Evolutionary conservation across 2,329 filamentous ascomycete species (phyloP).

Genomic region (Fusarium haematococcum): DNA sequence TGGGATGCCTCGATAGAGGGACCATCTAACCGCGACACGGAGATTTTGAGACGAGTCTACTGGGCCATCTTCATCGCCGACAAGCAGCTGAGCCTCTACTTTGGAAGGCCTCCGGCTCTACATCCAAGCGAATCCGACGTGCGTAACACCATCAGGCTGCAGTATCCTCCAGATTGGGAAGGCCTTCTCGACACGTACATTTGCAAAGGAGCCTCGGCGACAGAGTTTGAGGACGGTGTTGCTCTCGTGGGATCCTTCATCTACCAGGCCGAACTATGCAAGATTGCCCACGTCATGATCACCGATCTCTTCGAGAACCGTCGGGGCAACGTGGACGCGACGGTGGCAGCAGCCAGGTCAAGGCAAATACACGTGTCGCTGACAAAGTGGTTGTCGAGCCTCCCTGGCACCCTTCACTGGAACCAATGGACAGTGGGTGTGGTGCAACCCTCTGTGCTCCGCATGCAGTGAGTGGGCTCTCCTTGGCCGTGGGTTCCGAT

Average conservation of each 20-base stretch:
- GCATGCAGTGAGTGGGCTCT: constrained; percentile 56
- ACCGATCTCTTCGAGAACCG: constrained; percentile 64
- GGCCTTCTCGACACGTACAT: constrained; percentile 61
- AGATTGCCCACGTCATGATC: constrained; percentile 63
- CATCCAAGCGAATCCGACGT: constrained; percentile 63
- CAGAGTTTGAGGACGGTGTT: constrained; percentile 60
- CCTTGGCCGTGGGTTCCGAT: not conserved
- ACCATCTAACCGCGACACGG: constrained; percentile 52
- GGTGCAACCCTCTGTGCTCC: constrained; percentile 59
- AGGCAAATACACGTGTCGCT: constrained; percentile 60
- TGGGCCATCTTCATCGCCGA: constrained; percentile 64
- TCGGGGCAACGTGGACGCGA: constrained; percentile 53
- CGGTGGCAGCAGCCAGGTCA: constrained; percentile 56
- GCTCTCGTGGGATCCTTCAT: constrained; percentile 59
- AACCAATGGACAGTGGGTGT: constrained; percentile 62
- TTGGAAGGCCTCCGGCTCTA: constrained; percentile 62
- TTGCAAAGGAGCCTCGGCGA: constrained; percentile 56
- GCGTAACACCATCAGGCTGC: constrained; percentile 59
- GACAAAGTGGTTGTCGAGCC: constrained; percentile 58
- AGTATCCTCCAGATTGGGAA: constrained; percentile 62
- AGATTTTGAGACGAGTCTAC: constrained; percentile 61
- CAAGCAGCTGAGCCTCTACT: constrained; percentile 64
- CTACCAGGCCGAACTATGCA: constrained; percentile 60
- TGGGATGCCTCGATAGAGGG: constrained; percentile 56
- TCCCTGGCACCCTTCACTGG: constrained; percentile 62